Conservation (phyloP, 139 green algal genomes). For the Coccomyxa sp. region DNA sequence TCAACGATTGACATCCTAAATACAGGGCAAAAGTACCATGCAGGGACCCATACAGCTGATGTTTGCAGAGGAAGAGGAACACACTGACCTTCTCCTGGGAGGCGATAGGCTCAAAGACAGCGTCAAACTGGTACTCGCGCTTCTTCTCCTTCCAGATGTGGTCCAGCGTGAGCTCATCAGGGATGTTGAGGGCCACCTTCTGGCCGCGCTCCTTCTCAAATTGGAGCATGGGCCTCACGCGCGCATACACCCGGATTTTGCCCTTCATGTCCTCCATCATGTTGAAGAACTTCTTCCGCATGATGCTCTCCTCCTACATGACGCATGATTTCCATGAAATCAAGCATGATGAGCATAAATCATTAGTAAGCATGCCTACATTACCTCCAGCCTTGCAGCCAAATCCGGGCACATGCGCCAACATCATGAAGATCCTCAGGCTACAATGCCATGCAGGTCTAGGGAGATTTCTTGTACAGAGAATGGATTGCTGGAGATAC, state of each 20-base stretch:
- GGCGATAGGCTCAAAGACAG: slow-evolving; percentile 58
- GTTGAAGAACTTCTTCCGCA: slow-evolving; percentile 78
- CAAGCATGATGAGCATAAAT: too few species aligned
- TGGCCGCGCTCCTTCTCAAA: slow-evolving; percentile 64
- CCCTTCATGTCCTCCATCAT: slow-evolving; percentile 95
- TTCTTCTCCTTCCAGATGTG: slow-evolving; percentile 92
- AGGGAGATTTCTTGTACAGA: too few species aligned
- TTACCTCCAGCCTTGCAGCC: too few species aligned
- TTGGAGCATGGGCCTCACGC: slow-evolving; percentile 81
- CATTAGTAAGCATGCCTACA: too few species aligned
- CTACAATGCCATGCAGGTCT: too few species aligned
- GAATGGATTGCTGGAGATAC: slow-evolving; percentile 4
- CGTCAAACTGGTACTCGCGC: slow-evolving; percentile 91
- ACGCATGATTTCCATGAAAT: not conserved
- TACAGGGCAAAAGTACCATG: too few species aligned
- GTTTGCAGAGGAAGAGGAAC: too few species aligned
- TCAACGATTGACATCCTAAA: too few species aligned
- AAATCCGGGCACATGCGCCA: too few species aligned
- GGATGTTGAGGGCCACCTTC: slow-evolving; percentile 54
- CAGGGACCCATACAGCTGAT: too few species aligned
- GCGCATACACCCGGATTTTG: slow-evolving; percentile 93
- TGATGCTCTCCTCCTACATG: slow-evolving; percentile 39
- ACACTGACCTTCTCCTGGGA: slow-evolving; percentile 61
- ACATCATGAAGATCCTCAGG: too few species aligned
- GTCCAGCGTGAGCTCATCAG: slow-evolving; percentile 81